phyloP scores from a whole-genome alignment of 306 rosid species.

The Begonia loranthoides region DNA sequence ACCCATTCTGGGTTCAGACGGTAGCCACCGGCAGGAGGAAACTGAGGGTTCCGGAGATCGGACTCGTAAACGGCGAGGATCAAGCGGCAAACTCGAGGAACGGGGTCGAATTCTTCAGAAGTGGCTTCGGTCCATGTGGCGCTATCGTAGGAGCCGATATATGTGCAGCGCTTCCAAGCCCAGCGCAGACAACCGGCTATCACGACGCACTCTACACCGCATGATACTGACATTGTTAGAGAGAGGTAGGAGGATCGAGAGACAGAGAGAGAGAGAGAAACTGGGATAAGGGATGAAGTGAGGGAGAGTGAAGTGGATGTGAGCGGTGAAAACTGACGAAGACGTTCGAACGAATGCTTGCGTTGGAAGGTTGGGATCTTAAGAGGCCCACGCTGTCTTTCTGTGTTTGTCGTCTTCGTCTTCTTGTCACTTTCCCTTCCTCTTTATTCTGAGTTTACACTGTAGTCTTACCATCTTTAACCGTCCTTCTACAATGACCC shows the following conservation, averaged over 20 bases:
- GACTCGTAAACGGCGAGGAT: conserved; percentile 80
- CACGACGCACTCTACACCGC: conserved; percentile 70
- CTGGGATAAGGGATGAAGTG: too few species aligned
- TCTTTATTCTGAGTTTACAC: too few species aligned
- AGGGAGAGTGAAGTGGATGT: too few species aligned
- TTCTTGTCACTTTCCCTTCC: too few species aligned
- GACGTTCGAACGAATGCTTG: too few species aligned
- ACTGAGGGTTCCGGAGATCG: conserved; percentile 33
- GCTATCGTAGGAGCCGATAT: conserved; percentile 76
- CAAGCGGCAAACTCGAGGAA: conserved; percentile 70
- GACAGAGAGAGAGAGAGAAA: conserved; percentile 4
- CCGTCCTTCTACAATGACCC: too few species aligned
- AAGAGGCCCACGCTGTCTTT: too few species aligned
- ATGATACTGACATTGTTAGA: conserved; percentile 43
- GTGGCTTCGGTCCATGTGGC: conserved; percentile 67
- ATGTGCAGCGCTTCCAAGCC: conserved; percentile 90
- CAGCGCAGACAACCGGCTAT: conserved; percentile 68
- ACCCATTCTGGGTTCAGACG: conserved; percentile 51
- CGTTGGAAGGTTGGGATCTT: too few species aligned
- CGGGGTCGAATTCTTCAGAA: conserved; percentile 42
- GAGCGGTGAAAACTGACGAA: too few species aligned
- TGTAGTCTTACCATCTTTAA: too few species aligned
- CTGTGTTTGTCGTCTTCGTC: too few species aligned
- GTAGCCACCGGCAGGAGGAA: conserved; percentile 34
- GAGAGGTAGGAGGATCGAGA: conserved; percentile 22